These are phyloP conservation scores for Pseudogymnoascus sp. DNA, from an alignment of 2,329 filamentous ascomycete species.

Conservation along the genomic window DNA sequence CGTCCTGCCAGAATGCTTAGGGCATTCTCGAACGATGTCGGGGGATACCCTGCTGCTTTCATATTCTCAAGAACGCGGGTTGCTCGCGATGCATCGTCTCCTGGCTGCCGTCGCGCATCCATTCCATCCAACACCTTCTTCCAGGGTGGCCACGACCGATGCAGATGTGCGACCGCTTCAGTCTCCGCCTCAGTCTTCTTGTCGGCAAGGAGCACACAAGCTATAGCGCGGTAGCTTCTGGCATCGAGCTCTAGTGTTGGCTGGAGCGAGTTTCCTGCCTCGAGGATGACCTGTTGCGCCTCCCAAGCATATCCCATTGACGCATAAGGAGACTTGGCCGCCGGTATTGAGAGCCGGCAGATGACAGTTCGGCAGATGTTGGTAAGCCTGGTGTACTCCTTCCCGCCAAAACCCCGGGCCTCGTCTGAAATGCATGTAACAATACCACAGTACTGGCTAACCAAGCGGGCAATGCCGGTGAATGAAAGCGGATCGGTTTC, in stretches of 20 bases:
- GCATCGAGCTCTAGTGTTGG: slow-evolving; percentile 43
- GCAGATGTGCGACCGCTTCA: slow-evolving; percentile 39
- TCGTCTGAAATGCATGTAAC: not conserved
- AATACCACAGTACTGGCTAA: not conserved
- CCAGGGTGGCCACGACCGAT: slow-evolving; percentile 52
- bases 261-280: slow-evolving; percentile 39
- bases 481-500: slow-evolving; percentile 3
- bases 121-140: slow-evolving; percentile 47
- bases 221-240: slow-evolving; percentile 45
- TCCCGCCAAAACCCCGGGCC: not conserved
- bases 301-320: slow-evolving; percentile 46
- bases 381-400: slow-evolving; percentile 19
- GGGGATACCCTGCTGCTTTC: slow-evolving; percentile 46
- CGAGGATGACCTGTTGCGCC: slow-evolving; percentile 45
- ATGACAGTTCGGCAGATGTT: slow-evolving; percentile 35
- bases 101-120: slow-evolving; percentile 43
- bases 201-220: slow-evolving; percentile 43
- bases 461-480: not conserved
- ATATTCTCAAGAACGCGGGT: slow-evolving; percentile 45
- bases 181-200: slow-evolving; percentile 44
- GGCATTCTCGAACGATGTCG: slow-evolving; percentile 37
- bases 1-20: slow-evolving; percentile 46
- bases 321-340: slow-evolving; percentile 27
- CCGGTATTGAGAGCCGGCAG: slow-evolving; percentile 29
- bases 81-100: slow-evolving; percentile 46